Evolutionary conservation across 345 rosid species (phyloP).

Genomic region (Turritis glabra): DNA sequence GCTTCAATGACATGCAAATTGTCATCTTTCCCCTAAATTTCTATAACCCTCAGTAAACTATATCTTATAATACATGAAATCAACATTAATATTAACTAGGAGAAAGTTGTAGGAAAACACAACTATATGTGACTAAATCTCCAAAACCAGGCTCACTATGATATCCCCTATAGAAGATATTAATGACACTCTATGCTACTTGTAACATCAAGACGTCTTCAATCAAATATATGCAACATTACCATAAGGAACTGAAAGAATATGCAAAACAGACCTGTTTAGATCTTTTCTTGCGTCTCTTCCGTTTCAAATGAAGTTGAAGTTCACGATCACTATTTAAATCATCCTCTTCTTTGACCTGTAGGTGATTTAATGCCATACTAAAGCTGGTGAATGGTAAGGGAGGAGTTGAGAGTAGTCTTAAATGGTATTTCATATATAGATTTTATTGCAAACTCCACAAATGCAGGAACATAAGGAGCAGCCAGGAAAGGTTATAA

Average conservation of each 20-base stretch:
- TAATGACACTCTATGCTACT: not conserved
- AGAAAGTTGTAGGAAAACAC: slow-evolving; percentile 2
- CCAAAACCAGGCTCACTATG: slow-evolving; percentile 6
- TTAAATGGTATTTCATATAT: slow-evolving; percentile 11
- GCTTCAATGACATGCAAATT: slow-evolving; percentile 3
- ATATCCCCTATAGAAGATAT: slow-evolving; percentile 7
- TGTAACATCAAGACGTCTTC: not conserved
- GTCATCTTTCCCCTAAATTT: not conserved
- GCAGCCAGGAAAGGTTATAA: slow-evolving; percentile 28
- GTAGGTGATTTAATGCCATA: slow-evolving; percentile 38
- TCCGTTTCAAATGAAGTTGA: slow-evolving; percentile 74
- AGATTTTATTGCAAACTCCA: slow-evolving; percentile 10
- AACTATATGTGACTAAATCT: not conserved
- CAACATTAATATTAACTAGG: slow-evolving; percentile 6
- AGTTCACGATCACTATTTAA: slow-evolving; percentile 71
- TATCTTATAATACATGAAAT: slow-evolving; percentile 5
- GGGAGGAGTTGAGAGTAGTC: not conserved
- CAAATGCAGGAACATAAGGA: slow-evolving; percentile 22
- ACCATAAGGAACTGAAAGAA: slow-evolving; percentile 9
- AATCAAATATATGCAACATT: slow-evolving; percentile 14
- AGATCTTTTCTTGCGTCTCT: slow-evolving; percentile 55
- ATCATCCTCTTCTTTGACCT: slow-evolving; percentile 99
- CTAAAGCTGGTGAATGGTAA: slow-evolving; percentile 17
- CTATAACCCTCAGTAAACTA: not conserved
- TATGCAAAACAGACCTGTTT: slow-evolving; percentile 56